Percentiles rank a stretch among this genome's conserved stretches.
Conservation (phyloP, 257 asterid species). For the Ligustrum vulgare region DNA sequence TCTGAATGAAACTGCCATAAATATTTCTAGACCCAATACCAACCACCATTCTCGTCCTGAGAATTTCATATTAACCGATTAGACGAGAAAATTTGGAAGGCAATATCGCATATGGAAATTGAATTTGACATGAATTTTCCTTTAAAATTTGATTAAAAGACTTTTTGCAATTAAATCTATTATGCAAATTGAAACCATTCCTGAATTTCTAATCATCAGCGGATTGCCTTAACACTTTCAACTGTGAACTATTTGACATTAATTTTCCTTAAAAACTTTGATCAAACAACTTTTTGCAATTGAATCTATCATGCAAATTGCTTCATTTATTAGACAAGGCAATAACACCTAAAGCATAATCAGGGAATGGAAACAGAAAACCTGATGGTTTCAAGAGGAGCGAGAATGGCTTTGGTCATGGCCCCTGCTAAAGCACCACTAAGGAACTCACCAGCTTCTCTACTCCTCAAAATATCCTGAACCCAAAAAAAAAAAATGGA, state of each 20-base stretch:
- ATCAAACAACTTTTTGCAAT: not conserved
- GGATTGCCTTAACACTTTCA: not conserved
- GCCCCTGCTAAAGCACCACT: conserved; percentile 98
- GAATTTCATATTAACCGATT: conserved; percentile 24
- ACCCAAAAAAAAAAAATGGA: conserved; percentile 16
- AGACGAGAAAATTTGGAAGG: not conserved
- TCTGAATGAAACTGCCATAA: conserved; percentile 68
- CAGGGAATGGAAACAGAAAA: conserved; percentile 19
- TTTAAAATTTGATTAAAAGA: not conserved
- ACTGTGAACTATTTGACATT: not conserved
- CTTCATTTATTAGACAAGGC: not conserved
- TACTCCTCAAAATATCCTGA: conserved; percentile 58
- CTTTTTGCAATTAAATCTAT: not conserved
- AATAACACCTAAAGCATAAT: not conserved
- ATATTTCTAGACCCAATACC: conserved; percentile 85
- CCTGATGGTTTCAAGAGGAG: conserved; percentile 99
- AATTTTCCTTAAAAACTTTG: not conserved
- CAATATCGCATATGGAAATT: not conserved
- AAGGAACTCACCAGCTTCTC: conserved; percentile 88
- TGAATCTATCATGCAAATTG: not conserved
- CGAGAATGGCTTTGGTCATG: conserved; percentile 95
- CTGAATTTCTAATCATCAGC: no score
- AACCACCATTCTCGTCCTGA: conserved; percentile 98
- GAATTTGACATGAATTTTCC: no score
- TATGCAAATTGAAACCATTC: not conserved